Evolutionary conservation across 1,284 basidiomycete species (phyloP).

Genomic region (Inonotus obliquus): DNA sequence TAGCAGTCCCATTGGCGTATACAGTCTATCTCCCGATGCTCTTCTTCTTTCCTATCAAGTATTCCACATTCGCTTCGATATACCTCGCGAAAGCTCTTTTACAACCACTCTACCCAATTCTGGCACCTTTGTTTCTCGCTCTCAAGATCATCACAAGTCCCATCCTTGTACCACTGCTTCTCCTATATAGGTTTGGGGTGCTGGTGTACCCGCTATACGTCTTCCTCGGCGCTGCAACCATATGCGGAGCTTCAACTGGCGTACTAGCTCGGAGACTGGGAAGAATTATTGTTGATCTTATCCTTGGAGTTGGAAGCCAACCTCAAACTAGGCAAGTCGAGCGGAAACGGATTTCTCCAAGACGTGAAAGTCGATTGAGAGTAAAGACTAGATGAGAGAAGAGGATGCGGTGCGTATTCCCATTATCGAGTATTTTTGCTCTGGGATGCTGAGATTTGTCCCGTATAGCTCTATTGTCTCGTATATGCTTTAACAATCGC

Average conservation of each 20-base stretch:
- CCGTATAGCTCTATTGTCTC: too few species aligned
- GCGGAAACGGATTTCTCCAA: background rate
- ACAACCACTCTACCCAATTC: background rate
- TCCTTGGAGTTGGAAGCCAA: background rate
- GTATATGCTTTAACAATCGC: too few species aligned
- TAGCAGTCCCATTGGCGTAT: background rate
- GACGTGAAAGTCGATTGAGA: background rate
- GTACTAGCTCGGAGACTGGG: slow-evolving; percentile 1
- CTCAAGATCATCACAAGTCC: slow-evolving; percentile 2
- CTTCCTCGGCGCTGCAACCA: slow-evolving; percentile 11
- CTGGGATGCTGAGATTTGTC: too few species aligned
- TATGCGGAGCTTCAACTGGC: slow-evolving; percentile 11
- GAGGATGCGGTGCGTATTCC: background rate
- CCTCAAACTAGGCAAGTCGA: background rate
- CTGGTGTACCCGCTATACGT: slow-evolving; percentile 15
- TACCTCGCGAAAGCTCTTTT: background rate
- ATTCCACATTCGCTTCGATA: background rate
- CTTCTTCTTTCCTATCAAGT: slow-evolving; percentile 7
- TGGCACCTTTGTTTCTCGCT: slow-evolving; percentile 7
- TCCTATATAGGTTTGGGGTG: background rate
- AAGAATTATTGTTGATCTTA: background rate
- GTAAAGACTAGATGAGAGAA: background rate
- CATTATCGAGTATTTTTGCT: background rate
- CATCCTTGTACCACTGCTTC: slow-evolving; percentile 6
- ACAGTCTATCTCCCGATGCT: slow-evolving; percentile 5